phyloP scores from a whole-genome alignment of 176 grass and related monocot species.

The Ensete ventricosum region DNA sequence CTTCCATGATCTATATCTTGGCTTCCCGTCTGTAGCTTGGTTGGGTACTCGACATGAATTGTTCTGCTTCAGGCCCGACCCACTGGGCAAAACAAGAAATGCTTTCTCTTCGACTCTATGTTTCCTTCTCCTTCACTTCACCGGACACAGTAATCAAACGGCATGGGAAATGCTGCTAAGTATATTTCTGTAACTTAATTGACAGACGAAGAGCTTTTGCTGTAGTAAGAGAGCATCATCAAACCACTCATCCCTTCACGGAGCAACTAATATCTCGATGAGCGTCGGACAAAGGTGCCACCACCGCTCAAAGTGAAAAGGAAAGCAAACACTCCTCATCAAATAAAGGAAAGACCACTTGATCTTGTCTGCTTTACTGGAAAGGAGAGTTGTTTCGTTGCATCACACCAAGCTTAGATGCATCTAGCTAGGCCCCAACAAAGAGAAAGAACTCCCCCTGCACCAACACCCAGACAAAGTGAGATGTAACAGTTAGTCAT shows the following conservation, averaged over 20 bases:
- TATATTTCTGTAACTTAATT: no score
- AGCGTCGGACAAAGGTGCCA: not conserved
- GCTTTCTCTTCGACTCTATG: no score
- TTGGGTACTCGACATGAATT: not conserved
- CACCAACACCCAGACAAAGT: no score
- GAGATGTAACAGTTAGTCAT: not conserved
- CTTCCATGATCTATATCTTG: no score
- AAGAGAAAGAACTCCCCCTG: not conserved
- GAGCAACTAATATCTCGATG: not conserved
- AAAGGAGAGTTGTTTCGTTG: not conserved
- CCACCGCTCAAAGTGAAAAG: constrained; percentile 3
- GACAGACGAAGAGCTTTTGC: no score
- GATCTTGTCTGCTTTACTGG: constrained; percentile 1
- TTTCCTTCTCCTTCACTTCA: no score
- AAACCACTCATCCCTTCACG: not conserved
- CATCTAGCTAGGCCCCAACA: not conserved
- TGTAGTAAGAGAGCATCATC: not conserved
- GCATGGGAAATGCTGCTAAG: no score
- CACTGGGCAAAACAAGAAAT: no score
- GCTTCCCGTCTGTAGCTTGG: no score
- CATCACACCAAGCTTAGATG: not conserved
- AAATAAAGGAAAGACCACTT: constrained; percentile 7
- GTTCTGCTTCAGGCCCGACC: not conserved
- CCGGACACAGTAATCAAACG: no score
- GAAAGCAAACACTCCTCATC: not conserved